Base-by-base conservation (phyloP, 176 grass and related monocot genomes). In the Coix lacrymajobi region DNA sequence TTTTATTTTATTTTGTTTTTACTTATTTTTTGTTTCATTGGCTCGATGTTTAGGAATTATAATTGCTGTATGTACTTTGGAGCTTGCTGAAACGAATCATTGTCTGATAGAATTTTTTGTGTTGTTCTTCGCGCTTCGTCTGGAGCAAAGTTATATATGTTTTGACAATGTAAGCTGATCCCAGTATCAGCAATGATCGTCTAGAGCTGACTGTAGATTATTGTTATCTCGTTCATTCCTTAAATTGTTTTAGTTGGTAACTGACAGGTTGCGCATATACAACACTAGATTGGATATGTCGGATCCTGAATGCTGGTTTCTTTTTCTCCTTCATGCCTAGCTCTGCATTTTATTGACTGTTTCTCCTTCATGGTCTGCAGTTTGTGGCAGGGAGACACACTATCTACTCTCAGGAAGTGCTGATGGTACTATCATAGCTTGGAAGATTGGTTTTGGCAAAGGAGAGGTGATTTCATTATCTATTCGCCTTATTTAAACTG, bases 391-490 rank as follows among this genome's bases (percentile, higher is more conserved):
- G 71, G 83, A 92, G 51, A 49, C 73, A 31, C 85, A 96, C 75
- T 92, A 90, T 83, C 80, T 99, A n/a, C 75, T 99, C 16, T 99
- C 93, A 2, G 91, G 93, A 46, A 92, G 96, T 92, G 86, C 89
- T 83, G 96, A 99, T 83, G 96, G 93, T 56, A 75, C 67, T 48
- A 92, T 99, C 78, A 90, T 96, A 63, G 85, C 85, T 61, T 94
- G 93, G 91, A 89, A 92, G 70, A 87, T 99, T 66, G 66, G 72
- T 86, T 85, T 85, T 84, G 85, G 88, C 65, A 89, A 85, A 91
- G 83, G 73, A 90, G 78, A 94, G 87, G 92, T 94, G 11, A 57
- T 26, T 49, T 73, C 15, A 5, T 20, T 24, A 11, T 24, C 1
- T 66, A 31, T 81, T 45, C 6, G 16, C 33, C 49, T 51, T 51